Conservation (phyloP, 2,329 filamentous ascomycete genomes). For the Leptoxyphium fumago region DNA sequence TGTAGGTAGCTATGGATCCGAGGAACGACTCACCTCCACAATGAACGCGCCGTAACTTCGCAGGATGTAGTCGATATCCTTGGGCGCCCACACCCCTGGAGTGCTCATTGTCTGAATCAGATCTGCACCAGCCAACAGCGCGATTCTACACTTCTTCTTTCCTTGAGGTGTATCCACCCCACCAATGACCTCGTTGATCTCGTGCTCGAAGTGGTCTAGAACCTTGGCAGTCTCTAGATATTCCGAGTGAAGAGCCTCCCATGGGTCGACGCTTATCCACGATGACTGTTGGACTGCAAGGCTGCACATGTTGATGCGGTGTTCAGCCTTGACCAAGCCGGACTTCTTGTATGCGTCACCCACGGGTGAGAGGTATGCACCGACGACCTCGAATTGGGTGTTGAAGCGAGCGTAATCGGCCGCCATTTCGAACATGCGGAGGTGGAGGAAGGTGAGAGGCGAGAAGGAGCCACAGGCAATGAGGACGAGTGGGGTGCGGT, state of each 20-base stretch:
- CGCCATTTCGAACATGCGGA: conserved; percentile 82
- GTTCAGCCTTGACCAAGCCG: conserved; percentile 56
- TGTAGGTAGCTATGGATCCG: background rate
- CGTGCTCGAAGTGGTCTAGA: conserved; percentile 78
- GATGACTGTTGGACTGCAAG: conserved; percentile 62
- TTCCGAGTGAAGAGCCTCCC: conserved; percentile 71
- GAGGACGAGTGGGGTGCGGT: conserved; percentile 49
- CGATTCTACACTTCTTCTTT: conserved; percentile 56
- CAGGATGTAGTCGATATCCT: conserved; percentile 78
- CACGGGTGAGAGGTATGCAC: conserved; percentile 71
- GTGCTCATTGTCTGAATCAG: conserved; percentile 38
- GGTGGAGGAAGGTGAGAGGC: conserved; percentile 46
- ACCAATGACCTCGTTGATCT: conserved; percentile 66
- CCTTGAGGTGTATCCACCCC: conserved; percentile 59
- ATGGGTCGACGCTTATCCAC: conserved; percentile 74
- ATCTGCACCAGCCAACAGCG: conserved; percentile 59
- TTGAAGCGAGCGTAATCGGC: conserved; percentile 64
- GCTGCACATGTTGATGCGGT: conserved; percentile 75
- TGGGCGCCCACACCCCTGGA: conserved; percentile 58
- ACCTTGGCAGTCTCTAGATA: conserved; percentile 85
- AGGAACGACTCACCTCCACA: conserved; percentile 32
- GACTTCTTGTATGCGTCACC: conserved; percentile 66
- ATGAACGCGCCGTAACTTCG: conserved; percentile 73
- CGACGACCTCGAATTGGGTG: conserved; percentile 69
- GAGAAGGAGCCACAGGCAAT: conserved; percentile 49